A percentile compares a stretch with the other conserved stretches of the same genome.
These are phyloP conservation scores for Jacaranda mimosifolia DNA, from an alignment of 257 asterid species.

Conservation along the genomic window DNA sequence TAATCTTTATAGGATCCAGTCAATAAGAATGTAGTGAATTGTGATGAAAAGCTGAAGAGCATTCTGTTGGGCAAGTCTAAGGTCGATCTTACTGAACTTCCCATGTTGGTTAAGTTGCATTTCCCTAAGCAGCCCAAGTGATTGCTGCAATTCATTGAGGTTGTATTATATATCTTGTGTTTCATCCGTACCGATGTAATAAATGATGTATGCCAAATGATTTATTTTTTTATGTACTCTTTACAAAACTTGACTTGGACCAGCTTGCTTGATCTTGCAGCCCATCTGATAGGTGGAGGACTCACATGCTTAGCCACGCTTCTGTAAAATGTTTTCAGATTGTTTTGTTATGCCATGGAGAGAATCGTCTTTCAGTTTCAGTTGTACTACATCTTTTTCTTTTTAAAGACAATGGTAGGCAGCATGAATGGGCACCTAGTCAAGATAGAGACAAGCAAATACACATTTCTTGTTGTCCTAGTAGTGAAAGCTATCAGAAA, in stretches of 20 bases:
- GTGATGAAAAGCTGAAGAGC: conserved; percentile 83
- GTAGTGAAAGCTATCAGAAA: background rate
- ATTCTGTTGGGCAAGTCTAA: conserved; percentile 78
- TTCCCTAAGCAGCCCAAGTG: conserved; percentile 77
- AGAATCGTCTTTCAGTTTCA: background rate
- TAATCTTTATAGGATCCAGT: conserved; percentile 64
- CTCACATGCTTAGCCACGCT: background rate
- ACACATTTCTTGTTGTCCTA: background rate
- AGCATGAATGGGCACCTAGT: background rate
- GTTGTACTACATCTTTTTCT: background rate
- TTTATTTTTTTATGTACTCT: conserved; percentile 7
- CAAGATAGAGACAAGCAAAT: background rate
- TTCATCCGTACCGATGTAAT: conserved; percentile 13
- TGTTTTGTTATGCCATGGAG: background rate
- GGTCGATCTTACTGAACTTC: conserved; percentile 86
- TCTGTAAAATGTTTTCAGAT: background rate
- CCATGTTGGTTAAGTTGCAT: conserved; percentile 82
- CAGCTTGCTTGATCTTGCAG: background rate
- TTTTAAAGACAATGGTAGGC: background rate
- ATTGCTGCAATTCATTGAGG: conserved; percentile 33
- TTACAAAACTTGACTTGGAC: background rate
- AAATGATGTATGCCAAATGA: background rate
- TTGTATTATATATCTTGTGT: conserved; percentile 3
- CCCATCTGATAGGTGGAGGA: background rate
- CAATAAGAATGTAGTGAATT: conserved; percentile 78